A percentile compares a stretch with the other conserved stretches of the same genome.
phyloP scores from a whole-genome alignment of 495 filamentous ascomycete genomes.

The Xylaria venustula region DNA sequence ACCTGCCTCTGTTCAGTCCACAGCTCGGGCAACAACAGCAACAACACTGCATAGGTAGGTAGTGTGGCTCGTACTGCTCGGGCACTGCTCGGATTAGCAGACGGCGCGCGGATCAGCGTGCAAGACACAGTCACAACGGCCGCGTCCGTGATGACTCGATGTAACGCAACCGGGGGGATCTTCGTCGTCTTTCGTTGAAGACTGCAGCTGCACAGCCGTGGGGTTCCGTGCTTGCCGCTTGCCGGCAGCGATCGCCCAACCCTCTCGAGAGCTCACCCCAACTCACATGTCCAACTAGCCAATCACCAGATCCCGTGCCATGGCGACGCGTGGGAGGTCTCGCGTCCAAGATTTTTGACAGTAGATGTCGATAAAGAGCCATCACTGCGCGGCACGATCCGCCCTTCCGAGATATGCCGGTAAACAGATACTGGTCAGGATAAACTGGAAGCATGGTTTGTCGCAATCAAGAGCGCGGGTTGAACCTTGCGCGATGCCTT shows the following conservation, averaged over 20 bases:
- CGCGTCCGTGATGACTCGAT: constrained; percentile 15
- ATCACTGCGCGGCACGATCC: neutral
- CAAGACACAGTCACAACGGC: constrained; percentile 14
- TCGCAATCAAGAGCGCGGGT: neutral
- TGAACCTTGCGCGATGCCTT: neutral
- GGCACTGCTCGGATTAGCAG: neutral
- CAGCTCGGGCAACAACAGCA: no score
- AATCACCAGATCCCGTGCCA: constrained; percentile 13
- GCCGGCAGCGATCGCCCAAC: constrained; percentile 17
- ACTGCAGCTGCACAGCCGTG: constrained; percentile 16
- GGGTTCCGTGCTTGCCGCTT: constrained; percentile 12
- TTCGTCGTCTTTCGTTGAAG: constrained; percentile 1
- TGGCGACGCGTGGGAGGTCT: neutral
- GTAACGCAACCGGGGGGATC: constrained; percentile 10
- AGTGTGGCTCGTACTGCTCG: neutral
- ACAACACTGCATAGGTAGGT: neutral
- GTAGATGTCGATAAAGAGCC: neutral
- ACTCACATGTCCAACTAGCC: constrained; percentile 13
- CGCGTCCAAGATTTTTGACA: neutral
- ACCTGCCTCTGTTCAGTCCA: no score
- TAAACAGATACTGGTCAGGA: neutral
- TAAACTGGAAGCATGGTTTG: neutral
- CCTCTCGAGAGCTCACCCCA: neutral
- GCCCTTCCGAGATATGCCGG: neutral
- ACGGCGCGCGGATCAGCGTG: constrained; percentile 6